Evolutionary conservation across 139 green algal genomes (phyloP), one percentile per base, ranked within the genome.

Genomic region (Chlamydomonas schloesseri): DNA sequence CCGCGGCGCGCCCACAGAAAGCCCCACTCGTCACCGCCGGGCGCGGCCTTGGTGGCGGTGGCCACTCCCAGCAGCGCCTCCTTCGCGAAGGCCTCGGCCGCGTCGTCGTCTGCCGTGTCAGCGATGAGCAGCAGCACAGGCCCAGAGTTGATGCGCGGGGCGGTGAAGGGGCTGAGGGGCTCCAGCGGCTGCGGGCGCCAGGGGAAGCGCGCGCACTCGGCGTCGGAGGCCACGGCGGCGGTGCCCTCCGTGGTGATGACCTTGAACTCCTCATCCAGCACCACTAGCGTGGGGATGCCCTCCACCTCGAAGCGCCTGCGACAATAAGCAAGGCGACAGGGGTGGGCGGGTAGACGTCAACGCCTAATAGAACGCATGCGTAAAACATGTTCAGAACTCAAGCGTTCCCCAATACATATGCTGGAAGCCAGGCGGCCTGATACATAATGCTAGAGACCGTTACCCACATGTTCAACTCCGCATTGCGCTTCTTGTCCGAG

Each of bases 281-380:
- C 82, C 9, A 87, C 82, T 1, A 87, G 71, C 37, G 82, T 82
- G 71, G 82, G 82, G 58, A 82, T 82, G 71, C 82, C 82, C 42
- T 82, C 82, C 17, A 82, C 71, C n/a, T 65, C 81, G 29, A 34
- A 87, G 15, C 37, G 55, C 57, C 71, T 72, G 77, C 65, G 62
- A 28, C n/a, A 29, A 17, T 4, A 60, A 3, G 42, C 20, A 58
- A 42, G 71, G 18, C 10, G 28, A 29, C 34, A 50, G 33, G 36
- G 18, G 74, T 23, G 55, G 13, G 24, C 34, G 34, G 5, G 20
- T 23, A 24, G 58, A 26, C n/a, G n/a, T n/a, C n/a, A n/a, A n/a
- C n/a, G n/a, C n/a, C n/a, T n/a, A 53, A 33, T 76, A 17, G n/a
- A n/a, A n/a, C n/a, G n/a, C n/a, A n/a, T n/a, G n/a, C n/a, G n/a